These are phyloP conservation scores for Penicillium carneum DNA, from an alignment of 2,329 filamentous ascomycete genomes.

Conservation along the genomic window DNA sequence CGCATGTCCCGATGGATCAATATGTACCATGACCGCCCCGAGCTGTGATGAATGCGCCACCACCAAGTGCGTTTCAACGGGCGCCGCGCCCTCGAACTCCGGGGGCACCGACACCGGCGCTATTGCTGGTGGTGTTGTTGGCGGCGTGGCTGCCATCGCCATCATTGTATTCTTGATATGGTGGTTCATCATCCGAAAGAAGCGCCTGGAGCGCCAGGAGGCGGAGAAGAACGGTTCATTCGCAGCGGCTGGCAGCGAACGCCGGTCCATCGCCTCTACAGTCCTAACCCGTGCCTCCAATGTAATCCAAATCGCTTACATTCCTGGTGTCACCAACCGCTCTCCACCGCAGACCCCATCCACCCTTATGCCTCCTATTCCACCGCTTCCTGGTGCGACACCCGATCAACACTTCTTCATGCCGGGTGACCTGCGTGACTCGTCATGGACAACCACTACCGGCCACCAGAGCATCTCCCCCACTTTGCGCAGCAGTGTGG, in stretches of 20 bases:
- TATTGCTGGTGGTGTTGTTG: conserved; percentile 90
- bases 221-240: conserved; percentile 62
- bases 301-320: conserved; percentile 99
- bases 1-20: conserved; percentile 61
- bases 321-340: conserved; percentile 93
- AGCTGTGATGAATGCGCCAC: conserved; percentile 68
- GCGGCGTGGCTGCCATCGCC: conserved; percentile 78
- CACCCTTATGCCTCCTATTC: conserved; percentile 86
- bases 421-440: conserved; percentile 86
- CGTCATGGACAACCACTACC: conserved; percentile 79
- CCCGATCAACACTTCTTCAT: conserved; percentile 92
- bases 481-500: conserved; percentile 70
- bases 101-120: conserved; percentile 75
- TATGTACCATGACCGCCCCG: conserved; percentile 66
- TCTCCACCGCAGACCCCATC: conserved; percentile 83
- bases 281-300: conserved; percentile 95
- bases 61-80: conserved; percentile 54
- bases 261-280: conserved; percentile 94
- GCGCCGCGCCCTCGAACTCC: conserved; percentile 20
- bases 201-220: conserved; percentile 67
- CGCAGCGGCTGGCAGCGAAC: conserved; percentile 63
- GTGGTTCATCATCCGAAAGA: conserved; percentile 84
- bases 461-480: conserved; percentile 59
- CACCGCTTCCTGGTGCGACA: conserved; percentile 76
- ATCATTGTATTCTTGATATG: conserved; percentile 80